Conservation (phyloP, 106 monocot genomes). For the Platanthera zijinensis region DNA sequence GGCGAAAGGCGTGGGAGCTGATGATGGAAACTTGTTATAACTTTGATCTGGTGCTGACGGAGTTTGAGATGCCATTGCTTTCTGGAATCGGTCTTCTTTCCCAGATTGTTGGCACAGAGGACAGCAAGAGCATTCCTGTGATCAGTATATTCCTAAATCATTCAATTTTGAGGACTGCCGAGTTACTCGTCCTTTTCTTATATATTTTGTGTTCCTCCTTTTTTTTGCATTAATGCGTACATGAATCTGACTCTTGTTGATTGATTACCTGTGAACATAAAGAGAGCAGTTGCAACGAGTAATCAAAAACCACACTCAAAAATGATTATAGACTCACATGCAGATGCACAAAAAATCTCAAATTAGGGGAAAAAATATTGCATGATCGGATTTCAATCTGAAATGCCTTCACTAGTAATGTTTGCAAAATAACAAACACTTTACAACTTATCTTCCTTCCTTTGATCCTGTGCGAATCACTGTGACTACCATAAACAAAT, state of each 20-base stretch:
- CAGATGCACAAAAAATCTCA: too few species aligned
- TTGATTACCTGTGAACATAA: too few species aligned
- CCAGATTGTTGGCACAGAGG: conserved; percentile 40
- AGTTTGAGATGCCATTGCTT: conserved; percentile 61
- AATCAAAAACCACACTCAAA: too few species aligned
- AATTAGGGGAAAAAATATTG: too few species aligned
- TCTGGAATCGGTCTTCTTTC: conserved; percentile 63
- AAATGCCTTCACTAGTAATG: too few species aligned
- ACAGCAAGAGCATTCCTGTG: conserved; percentile 72
- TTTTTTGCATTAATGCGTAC: not conserved
- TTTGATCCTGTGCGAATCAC: too few species aligned
- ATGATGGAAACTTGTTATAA: conserved; percentile 41
- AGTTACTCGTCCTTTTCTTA: not conserved
- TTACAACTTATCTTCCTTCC: too few species aligned
- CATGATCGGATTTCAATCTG: too few species aligned
- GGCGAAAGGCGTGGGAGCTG: conserved; percentile 79
- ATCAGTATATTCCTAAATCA: conserved; percentile 48
- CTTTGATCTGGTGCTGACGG: conserved; percentile 75
- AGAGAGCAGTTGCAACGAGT: too few species aligned
- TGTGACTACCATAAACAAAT: too few species aligned
- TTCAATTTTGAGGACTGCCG: not conserved
- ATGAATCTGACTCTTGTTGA: not conserved
- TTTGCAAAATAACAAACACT: too few species aligned
- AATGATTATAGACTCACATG: too few species aligned
- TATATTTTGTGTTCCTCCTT: not conserved